These are phyloP conservation scores for Chytriomyces sp. DNA, from an alignment of 192 early-diverging fungal genomes.

Conservation along the genomic window DNA sequence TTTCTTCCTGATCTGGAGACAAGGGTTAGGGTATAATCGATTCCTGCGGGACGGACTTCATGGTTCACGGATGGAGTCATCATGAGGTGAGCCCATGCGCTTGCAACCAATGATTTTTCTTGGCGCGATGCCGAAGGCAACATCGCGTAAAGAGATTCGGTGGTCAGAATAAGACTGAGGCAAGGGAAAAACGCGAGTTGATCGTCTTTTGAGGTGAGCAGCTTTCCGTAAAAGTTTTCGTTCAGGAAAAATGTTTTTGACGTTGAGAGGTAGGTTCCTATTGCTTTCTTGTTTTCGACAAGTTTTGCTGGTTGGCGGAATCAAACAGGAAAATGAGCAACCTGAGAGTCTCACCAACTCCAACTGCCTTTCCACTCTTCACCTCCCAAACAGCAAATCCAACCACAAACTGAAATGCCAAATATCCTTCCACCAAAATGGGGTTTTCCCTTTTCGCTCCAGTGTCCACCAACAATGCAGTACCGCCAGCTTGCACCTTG, in stretches of 20 bases:
- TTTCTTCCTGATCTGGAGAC: not conserved
- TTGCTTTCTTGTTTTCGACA: constrained; percentile 49
- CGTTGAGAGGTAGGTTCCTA: constrained; percentile 15
- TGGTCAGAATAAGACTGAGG: constrained; percentile 47
- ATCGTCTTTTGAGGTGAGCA: constrained; percentile 64
- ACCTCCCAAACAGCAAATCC: constrained; percentile 37
- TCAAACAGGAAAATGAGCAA: not conserved
- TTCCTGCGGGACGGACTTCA: constrained; percentile 37
- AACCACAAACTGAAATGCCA: constrained; percentile 41
- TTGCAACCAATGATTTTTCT: constrained; percentile 1
- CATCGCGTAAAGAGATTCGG: constrained; percentile 42
- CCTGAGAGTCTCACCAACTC: constrained; percentile 21
- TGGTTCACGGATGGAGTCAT: constrained; percentile 46
- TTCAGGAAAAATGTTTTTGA: constrained; percentile 76
- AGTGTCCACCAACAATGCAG: constrained; percentile 50
- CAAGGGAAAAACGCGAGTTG: constrained; percentile 70
- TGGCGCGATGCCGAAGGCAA: constrained; percentile 45
- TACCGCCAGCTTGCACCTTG: constrained; percentile 50
- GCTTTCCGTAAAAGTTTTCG: constrained; percentile 83
- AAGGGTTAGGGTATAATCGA: constrained; percentile 17
- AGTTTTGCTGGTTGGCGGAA: constrained; percentile 48
- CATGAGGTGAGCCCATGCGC: constrained; percentile 62
- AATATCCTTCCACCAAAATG: constrained; percentile 48
- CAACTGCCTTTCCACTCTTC: constrained; percentile 6
- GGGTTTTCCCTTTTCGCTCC: constrained; percentile 54